Conservation (phyloP, 2,329 filamentous ascomycete species). For the Colletotrichum caudatum region DNA sequence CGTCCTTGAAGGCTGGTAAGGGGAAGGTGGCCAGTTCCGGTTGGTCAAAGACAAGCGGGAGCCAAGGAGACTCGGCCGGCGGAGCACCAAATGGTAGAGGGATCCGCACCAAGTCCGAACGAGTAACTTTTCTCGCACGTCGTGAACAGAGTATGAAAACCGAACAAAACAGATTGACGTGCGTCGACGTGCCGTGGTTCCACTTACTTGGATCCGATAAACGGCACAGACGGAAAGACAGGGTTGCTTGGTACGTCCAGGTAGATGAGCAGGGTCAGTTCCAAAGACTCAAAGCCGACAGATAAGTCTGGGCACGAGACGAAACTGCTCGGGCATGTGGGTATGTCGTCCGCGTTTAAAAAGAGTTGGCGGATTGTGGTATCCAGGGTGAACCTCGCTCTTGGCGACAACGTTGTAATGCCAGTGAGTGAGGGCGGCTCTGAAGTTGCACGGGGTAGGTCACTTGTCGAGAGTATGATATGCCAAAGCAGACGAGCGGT, state of each 20-base stretch:
- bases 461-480: constrained; percentile 6
- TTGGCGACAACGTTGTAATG: constrained; percentile 16
- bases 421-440: not conserved
- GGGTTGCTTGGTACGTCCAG: constrained; percentile 16
- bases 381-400: not conserved
- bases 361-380: constrained; percentile 23
- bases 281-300: constrained; percentile 25
- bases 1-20: constrained; percentile 14
- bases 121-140: not conserved
- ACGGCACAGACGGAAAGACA: constrained; percentile 27
- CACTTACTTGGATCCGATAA: constrained; percentile 33
- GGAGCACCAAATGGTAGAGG: constrained; percentile 19
- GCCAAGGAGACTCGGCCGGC: constrained; percentile 21
- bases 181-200: constrained; percentile 32
- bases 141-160: not conserved
- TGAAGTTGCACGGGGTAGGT: not conserved
- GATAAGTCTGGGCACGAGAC: constrained; percentile 16
- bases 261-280: constrained; percentile 23
- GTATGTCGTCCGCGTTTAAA: constrained; percentile 16
- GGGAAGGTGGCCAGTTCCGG: constrained; percentile 16
- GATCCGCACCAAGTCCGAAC: constrained; percentile 8
- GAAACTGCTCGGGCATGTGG: constrained; percentile 25
- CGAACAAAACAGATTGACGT: not conserved
- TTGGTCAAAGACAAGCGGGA: constrained; percentile 22
- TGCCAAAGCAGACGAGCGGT: constrained; percentile 4